A percentile compares a stretch with the other conserved stretches of the same genome.
These are phyloP conservation scores for Dothistroma pini DNA, from an alignment of 2,329 filamentous ascomycete genomes.

Conservation along the genomic window DNA sequence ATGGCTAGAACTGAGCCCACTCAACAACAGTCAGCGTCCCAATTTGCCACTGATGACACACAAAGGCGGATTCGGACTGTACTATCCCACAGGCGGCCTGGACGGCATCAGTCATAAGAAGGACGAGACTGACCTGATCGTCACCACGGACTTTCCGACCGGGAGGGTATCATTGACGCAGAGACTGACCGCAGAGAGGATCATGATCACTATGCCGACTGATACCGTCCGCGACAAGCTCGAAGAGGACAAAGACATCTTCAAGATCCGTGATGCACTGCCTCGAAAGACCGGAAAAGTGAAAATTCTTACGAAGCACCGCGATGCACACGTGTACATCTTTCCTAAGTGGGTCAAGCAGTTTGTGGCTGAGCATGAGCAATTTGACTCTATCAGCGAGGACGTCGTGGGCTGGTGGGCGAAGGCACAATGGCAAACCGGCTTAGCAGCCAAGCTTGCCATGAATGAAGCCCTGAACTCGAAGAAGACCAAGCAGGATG, in stretches of 20 bases:
- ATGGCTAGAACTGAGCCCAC: conserved; percentile 73
- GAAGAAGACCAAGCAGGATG: conserved; percentile 28
- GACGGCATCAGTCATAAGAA: conserved; percentile 71
- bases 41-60: conserved; percentile 52
- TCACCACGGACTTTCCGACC: conserved; percentile 64
- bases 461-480: conserved; percentile 62
- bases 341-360: conserved; percentile 90
- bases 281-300: conserved; percentile 66
- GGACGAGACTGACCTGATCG: conserved; percentile 90
- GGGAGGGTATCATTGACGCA: conserved; percentile 59
- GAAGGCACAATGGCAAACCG: conserved; percentile 85
- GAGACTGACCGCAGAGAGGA: conserved; percentile 64
- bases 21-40: conserved; percentile 43
- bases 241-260: conserved; percentile 67
- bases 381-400: conserved; percentile 82
- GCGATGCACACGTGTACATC: conserved; percentile 92
- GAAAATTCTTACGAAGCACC: conserved; percentile 75
- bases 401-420: conserved; percentile 95
- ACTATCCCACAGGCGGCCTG: conserved; percentile 76
- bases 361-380: conserved; percentile 73
- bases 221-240: conserved; percentile 82
- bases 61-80: conserved; percentile 81
- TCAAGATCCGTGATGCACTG: conserved; percentile 71
- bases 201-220: conserved; percentile 83
- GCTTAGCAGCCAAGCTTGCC: conserved; percentile 72